phyloP scores from a whole-genome alignment of 805 yeast genomes.

The Barnettozyma populi region DNA sequence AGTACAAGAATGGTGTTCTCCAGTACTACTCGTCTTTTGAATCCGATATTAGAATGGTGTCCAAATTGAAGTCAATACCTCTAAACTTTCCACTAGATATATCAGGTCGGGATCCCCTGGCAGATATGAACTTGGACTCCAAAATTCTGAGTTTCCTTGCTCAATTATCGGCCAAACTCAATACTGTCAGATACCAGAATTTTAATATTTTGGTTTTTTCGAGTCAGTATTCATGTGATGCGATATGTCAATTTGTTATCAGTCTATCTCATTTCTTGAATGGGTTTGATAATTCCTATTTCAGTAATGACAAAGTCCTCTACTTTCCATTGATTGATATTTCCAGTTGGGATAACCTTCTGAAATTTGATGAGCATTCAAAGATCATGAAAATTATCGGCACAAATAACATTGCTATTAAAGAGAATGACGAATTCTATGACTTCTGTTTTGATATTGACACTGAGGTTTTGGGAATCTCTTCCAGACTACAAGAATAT shows the following conservation, averaged over 20 bases:
- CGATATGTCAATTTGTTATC: slow-evolving; percentile 37
- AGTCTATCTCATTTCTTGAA: slow-evolving; percentile 35
- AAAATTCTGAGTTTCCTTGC: slow-evolving; percentile 26
- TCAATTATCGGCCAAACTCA: slow-evolving; percentile 30
- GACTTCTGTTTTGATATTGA: slow-evolving; percentile 61
- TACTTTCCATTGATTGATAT: slow-evolving; percentile 59
- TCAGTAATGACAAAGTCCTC: slow-evolving; percentile 34
- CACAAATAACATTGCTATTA: slow-evolving; percentile 61
- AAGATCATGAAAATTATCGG: slow-evolving; percentile 46
- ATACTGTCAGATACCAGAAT: slow-evolving; percentile 32
- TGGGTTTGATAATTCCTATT: slow-evolving; percentile 38
- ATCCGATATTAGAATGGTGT: slow-evolving; percentile 28
- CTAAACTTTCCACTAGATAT: slow-evolving; percentile 22
- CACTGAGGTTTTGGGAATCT: slow-evolving; percentile 29
- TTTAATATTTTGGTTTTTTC: slow-evolving; percentile 37
- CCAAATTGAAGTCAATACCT: slow-evolving; percentile 30
- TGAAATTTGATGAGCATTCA: slow-evolving; percentile 20
- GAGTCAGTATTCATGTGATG: slow-evolving; percentile 31
- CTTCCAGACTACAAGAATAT: slow-evolving; percentile 11
- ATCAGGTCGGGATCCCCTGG: slow-evolving; percentile 16
- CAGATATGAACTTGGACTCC: slow-evolving; percentile 23
- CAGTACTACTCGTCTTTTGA: slow-evolving; percentile 28
- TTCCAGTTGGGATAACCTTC: slow-evolving; percentile 44
- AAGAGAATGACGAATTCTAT: slow-evolving; percentile 49
- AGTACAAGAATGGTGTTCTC: slow-evolving; percentile 20